phyloP scores from a whole-genome alignment of 768 basidiomycete species.

The Phylloporus sp. region DNA sequence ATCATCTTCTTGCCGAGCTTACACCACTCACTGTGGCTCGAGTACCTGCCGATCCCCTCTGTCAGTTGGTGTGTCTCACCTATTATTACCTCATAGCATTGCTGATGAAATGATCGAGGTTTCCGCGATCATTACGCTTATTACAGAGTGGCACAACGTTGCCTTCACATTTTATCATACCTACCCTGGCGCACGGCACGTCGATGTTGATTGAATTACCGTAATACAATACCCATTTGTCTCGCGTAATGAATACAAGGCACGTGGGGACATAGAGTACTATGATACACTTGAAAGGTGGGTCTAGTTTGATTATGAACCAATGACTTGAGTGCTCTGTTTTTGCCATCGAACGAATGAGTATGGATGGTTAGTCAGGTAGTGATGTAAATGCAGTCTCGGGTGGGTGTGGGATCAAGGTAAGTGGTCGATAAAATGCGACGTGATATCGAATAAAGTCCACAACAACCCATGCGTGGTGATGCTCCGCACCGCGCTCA shows the following conservation, averaged over 20 bases:
- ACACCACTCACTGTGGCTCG: conserved; percentile 1
- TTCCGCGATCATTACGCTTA: conserved; percentile 8
- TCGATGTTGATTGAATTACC: neutral
- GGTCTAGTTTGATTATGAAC: conserved; percentile 12
- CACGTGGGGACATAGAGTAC: conserved; percentile 6
- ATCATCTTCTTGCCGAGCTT: conserved; percentile 9
- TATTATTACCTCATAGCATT: neutral
- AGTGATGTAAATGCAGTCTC: conserved; percentile 2
- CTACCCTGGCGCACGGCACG: neutral
- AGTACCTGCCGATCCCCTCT: conserved; percentile 9
- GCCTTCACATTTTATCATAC: conserved; percentile 6
- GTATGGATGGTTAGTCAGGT: conserved; percentile 10
- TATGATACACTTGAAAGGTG: conserved; percentile 26
- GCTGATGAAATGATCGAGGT: conserved; percentile 11
- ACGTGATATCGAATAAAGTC: conserved; percentile 86
- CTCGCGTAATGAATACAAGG: conserved; percentile 10
- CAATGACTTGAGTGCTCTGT: conserved; percentile 2
- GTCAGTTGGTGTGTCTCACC: conserved; percentile 13
- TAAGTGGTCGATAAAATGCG: conserved; percentile 66
- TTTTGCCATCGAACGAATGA: conserved; percentile 7
- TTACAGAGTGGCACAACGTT: conserved; percentile 6
- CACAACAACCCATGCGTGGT: conserved; percentile 92
- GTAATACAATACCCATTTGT: conserved; percentile 1
- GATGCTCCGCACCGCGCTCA: conserved; percentile 88
- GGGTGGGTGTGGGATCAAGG: conserved; percentile 28